Evolutionary conservation across 139 green algal genomes (phyloP).

Genomic region (Haematococcus lacustris): DNA sequence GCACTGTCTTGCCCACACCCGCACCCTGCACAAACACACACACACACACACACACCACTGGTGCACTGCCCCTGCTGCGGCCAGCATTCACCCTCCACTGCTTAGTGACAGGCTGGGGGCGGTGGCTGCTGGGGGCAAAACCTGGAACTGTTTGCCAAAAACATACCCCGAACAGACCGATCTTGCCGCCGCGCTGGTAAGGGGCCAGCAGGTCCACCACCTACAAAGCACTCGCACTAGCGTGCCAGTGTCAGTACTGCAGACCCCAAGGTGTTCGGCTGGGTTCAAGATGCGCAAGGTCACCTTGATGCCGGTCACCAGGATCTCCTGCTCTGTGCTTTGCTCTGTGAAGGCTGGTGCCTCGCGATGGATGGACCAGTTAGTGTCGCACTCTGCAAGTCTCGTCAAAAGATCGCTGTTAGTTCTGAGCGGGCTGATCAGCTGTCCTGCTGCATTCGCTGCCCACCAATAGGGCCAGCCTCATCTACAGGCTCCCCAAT

Average conservation of each 20-base stretch:
- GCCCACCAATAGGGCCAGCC: constrained; percentile 82
- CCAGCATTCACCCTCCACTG: too few relatives aligned
- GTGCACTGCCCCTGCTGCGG: constrained; percentile 98
- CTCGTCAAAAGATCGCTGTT: neutral
- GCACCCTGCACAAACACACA: constrained; percentile 95
- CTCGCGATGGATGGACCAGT: constrained; percentile 92
- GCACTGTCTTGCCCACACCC: constrained; percentile 98
- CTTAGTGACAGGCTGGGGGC: too few relatives aligned
- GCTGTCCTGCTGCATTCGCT: neutral
- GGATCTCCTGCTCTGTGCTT: constrained; percentile 93
- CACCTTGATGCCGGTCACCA: constrained; percentile 99
- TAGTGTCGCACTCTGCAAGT: constrained; percentile 63
- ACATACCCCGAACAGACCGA: constrained; percentile 98
- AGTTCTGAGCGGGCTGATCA: neutral
- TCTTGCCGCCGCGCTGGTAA: constrained; percentile 98
- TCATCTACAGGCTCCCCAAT: constrained; percentile 99
- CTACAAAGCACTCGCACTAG: too few relatives aligned
- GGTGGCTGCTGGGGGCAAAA: too few relatives aligned
- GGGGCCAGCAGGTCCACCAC: constrained; percentile 97
- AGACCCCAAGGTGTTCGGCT: too few relatives aligned
- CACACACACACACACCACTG: constrained; percentile 96
- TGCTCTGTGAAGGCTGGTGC: constrained; percentile 93
- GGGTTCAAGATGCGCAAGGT: too few relatives aligned
- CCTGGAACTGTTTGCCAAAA: too few relatives aligned
- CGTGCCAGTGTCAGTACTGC: too few relatives aligned